phyloP scores from a whole-genome alignment of 495 filamentous ascomycete species.

The Penicillium odoratum region DNA sequence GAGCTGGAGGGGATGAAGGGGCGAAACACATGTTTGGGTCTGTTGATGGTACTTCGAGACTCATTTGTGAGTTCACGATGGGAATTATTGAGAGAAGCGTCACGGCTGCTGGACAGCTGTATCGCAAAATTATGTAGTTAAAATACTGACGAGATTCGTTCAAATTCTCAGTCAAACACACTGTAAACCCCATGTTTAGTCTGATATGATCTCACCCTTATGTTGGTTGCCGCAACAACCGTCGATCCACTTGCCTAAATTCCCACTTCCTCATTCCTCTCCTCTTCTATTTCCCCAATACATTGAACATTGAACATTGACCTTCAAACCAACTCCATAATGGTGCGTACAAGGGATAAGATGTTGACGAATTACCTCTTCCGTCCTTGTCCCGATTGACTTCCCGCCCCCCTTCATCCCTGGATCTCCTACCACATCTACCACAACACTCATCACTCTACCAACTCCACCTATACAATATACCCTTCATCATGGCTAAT shows the following conservation, averaged over 20 bases:
- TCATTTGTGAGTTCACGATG: conserved; percentile 82
- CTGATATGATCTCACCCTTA: background rate
- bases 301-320: too few species aligned
- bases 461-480: background rate
- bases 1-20: conserved; percentile 74
- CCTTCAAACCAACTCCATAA: conserved; percentile 7
- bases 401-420: conserved; percentile 13
- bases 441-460: background rate
- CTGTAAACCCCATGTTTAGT: background rate
- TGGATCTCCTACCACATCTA: conserved; percentile 9
- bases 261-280: conserved; percentile 15
- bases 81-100: conserved; percentile 89
- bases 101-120: conserved; percentile 76
- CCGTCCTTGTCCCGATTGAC: conserved; percentile 8
- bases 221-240: conserved; percentile 31
- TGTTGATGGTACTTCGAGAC: conserved; percentile 79
- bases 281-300: conserved; percentile 3
- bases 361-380: conserved; percentile 18
- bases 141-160: too few species aligned
- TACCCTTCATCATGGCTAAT: conserved; percentile 27
- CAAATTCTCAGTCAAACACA: too few species aligned
- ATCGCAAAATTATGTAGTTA: conserved; percentile 54
- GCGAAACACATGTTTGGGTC: conserved; percentile 77
- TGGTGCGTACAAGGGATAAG: conserved; percentile 8
- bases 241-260: conserved; percentile 10